phyloP scores from a whole-genome alignment of 192 early-diverging fungal species.

The Phlyctochytrium bullatum region DNA sequence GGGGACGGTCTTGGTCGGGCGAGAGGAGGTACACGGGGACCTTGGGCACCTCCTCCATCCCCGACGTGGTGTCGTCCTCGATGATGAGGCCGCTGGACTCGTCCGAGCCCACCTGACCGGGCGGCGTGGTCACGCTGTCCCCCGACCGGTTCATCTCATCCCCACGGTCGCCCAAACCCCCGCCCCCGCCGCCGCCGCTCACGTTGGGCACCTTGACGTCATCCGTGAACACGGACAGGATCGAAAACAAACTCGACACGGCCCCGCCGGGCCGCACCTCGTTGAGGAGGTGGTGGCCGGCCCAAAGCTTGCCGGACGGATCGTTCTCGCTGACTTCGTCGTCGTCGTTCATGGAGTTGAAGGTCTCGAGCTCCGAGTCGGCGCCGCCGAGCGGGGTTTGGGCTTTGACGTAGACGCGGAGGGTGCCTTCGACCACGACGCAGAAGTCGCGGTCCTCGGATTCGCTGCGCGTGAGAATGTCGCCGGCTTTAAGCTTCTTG shows the following conservation, averaged over 20 bases:
- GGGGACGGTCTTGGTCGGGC: not conserved
- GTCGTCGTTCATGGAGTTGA: constrained; percentile 21
- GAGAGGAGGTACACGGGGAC: too few relatives aligned
- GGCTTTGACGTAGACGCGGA: constrained; percentile 83
- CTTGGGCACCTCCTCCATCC: not conserved
- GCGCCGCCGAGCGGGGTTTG: constrained; percentile 30
- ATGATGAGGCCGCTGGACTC: not conserved
- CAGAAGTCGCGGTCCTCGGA: constrained; percentile 79
- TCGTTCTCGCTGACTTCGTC: constrained; percentile 36
- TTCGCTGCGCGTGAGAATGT: constrained; percentile 47
- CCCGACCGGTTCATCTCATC: not conserved
- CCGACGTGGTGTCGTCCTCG: not conserved
- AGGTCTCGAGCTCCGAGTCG: constrained; percentile 23
- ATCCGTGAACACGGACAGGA: constrained; percentile 86
- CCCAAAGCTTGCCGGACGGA: constrained; percentile 34
- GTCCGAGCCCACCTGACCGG: not conserved
- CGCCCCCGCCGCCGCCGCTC: too few relatives aligned
- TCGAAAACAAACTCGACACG: constrained; percentile 89
- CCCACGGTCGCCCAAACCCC: not conserved
- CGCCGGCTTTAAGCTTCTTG: constrained; percentile 48
- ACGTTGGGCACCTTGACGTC: constrained; percentile 33
- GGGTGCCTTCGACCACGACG: constrained; percentile 91
- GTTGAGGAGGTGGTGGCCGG: constrained; percentile 71
- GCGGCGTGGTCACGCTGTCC: not conserved
- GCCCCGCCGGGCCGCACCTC: constrained; percentile 82